These are phyloP conservation scores for Pascua sp. DNA, from an alignment of 1,284 basidiomycete species.

Conservation along the genomic window DNA sequence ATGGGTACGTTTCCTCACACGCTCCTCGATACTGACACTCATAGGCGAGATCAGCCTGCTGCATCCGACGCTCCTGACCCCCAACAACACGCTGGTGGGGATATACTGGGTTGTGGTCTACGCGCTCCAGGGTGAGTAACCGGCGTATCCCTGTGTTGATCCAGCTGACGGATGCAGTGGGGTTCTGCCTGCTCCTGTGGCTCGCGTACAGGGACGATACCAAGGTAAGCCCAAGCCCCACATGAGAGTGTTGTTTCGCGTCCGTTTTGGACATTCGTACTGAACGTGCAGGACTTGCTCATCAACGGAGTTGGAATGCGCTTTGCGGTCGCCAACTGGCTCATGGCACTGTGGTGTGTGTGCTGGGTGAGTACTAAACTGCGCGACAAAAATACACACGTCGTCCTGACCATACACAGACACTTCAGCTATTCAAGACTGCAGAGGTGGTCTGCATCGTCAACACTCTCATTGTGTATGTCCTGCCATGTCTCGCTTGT, in stretches of 20 bases:
- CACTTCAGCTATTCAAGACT: conserved; percentile 44
- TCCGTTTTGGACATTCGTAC: no score
- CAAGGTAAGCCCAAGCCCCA: conserved; percentile 57
- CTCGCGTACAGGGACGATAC: conserved; percentile 70
- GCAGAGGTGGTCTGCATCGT: conserved; percentile 44
- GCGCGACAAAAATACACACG: no score
- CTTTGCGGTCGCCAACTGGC: conserved; percentile 73
- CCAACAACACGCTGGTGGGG: conserved; percentile 61
- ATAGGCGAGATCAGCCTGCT: conserved; percentile 57
- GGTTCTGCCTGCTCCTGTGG: conserved; percentile 73
- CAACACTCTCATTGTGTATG: conserved; percentile 46
- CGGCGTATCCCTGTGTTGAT: not conserved
- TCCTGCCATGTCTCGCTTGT: no score
- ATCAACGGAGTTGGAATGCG: conserved; percentile 72
- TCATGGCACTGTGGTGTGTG: conserved; percentile 78
- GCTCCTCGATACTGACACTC: not conserved
- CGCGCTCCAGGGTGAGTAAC: conserved; percentile 33
- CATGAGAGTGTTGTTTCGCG: not conserved
- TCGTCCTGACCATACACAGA: conserved; percentile 19
- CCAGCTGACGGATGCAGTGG: conserved; percentile 53
- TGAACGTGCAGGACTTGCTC: conserved; percentile 55
- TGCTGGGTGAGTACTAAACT: conserved; percentile 65
- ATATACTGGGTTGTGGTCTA: conserved; percentile 59
- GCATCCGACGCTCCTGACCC: conserved; percentile 70
- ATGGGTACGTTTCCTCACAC: conserved; percentile 34